Conservation (phyloP, 2,329 filamentous ascomycete species). For the Fragosphaeria purpurea region DNA sequence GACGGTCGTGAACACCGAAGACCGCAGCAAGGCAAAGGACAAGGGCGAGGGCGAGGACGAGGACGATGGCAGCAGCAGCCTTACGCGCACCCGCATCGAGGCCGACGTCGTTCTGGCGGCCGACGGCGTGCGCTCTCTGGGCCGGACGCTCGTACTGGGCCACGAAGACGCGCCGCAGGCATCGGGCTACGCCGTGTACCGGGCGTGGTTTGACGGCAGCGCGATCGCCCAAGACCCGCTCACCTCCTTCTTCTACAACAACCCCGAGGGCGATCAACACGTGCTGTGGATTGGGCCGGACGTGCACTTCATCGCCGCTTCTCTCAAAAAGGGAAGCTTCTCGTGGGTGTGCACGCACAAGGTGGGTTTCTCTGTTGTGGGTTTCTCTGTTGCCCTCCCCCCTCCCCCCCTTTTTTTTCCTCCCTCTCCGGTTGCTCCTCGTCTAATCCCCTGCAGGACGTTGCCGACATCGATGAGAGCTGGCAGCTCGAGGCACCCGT, state of each 20-base stretch:
- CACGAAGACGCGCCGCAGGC: slow-evolving; percentile 33
- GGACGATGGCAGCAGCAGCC: not conserved
- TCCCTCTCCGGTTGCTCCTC: too few species aligned
- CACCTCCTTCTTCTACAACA: slow-evolving; percentile 12
- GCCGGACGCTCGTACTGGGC: slow-evolving; percentile 32
- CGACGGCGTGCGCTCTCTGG: slow-evolving; percentile 39
- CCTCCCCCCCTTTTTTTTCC: slow-evolving; percentile 11
- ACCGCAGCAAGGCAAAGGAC: not conserved
- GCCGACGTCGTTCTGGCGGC: slow-evolving; percentile 39
- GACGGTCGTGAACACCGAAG: slow-evolving; percentile 26
- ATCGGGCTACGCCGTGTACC: slow-evolving; percentile 35
- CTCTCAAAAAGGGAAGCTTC: slow-evolving; percentile 43
- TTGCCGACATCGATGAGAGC: slow-evolving; percentile 35
- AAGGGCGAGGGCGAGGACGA: not conserved
- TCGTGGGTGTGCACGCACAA: slow-evolving; percentile 45
- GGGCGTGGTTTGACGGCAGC: slow-evolving; percentile 31
- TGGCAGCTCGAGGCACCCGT: slow-evolving; percentile 32
- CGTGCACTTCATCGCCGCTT: slow-evolving; percentile 41
- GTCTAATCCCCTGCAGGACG: slow-evolving; percentile 17
- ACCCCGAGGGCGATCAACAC: slow-evolving; percentile 36
- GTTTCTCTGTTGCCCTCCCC: not conserved
- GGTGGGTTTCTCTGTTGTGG: not conserved
- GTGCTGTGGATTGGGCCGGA: slow-evolving; percentile 43
- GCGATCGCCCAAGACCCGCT: slow-evolving; percentile 14
- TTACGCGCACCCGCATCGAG: slow-evolving; percentile 13